These are phyloP conservation scores for Colletotrichum sp. DNA, from an alignment of 2,329 filamentous ascomycete species.

Conservation along the genomic window DNA sequence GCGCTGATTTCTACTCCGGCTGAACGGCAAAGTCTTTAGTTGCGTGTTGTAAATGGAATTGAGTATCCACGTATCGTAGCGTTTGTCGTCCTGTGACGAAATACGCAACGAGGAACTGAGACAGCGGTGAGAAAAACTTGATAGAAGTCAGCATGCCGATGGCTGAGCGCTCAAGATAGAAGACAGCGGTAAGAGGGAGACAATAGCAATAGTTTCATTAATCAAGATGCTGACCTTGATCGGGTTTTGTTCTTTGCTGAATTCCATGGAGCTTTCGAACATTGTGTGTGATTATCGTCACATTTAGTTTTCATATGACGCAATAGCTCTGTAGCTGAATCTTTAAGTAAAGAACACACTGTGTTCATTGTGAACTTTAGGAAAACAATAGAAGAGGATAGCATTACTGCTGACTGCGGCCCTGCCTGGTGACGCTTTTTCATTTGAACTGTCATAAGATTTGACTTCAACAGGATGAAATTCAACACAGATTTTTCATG, in stretches of 20 bases:
- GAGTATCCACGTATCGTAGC: background rate
- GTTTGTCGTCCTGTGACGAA: background rate
- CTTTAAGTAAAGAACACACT: fast-evolving
- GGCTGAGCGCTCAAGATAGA: too few species aligned
- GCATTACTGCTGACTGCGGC: too few species aligned
- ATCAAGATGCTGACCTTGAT: background rate
- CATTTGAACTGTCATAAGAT: too few species aligned
- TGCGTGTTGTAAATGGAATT: background rate
- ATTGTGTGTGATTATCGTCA: fast-evolving
- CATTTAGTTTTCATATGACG: background rate
- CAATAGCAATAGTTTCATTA: background rate
- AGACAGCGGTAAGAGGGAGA: background rate
- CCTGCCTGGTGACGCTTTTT: too few species aligned
- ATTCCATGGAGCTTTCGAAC: background rate
- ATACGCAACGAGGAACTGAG: background rate
- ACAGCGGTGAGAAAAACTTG: too few species aligned
- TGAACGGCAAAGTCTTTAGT: background rate
- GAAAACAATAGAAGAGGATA: too few species aligned
- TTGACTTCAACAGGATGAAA: too few species aligned
- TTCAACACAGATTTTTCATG: too few species aligned
- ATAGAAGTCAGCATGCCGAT: too few species aligned
- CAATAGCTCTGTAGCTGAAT: background rate
- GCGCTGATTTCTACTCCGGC: background rate
- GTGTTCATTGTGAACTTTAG: background rate
- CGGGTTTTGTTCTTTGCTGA: too few species aligned